Evolutionary conservation across 1,139 yeast genomes (phyloP), one percentile per base, ranked within the genome.

Genomic region (Yamadazyma triangularis): DNA sequence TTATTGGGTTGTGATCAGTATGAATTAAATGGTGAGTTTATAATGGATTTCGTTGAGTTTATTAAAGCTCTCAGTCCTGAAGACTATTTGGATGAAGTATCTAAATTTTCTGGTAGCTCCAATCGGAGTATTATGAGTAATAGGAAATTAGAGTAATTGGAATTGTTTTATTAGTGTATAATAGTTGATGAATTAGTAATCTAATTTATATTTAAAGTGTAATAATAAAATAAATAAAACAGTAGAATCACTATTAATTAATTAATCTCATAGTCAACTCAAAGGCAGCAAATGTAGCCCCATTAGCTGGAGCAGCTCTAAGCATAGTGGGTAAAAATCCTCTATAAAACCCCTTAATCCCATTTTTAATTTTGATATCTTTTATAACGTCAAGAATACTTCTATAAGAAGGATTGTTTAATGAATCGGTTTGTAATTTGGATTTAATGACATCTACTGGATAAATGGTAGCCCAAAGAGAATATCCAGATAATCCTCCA

Each of bases 231-330:
- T 15, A 25, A n/a, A n/a, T n/a, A n/a, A n/a, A n/a, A n/a, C n/a
- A n/a, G n/a, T n/a, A n/a, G n/a, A n/a, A n/a, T n/a, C n/a, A n/a
- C n/a, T 7, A 22, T 28, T 38, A 38, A 74, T 48, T 40, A 16
- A 42, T 39, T 24, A 73, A 54, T 58, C 93, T 75, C 83, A 87
- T 83, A 4, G 95, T 82, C 32, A 84, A 57, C 59, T 89, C 97
- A 52, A 89, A 89, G 8, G 93, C 87, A 32, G 87, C 85, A 61
- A 89, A 89, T 1, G 97, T 89, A 19, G 95, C 95, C 31, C 96
- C 97, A 51, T 89, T 89, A 12, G 94, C 97, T 3, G 97, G 97
- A 2, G 95, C 95, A 32, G 97, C 96, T 59, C 97, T 80, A 45
- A 89, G 65, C 41, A 89, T 77, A 1, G 97, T 88, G 29, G 97